A percentile compares a stretch with the other conserved stretches of the same genome.
Conservation (phyloP, 495 filamentous ascomycete genomes). For the Penicillium canescens region DNA sequence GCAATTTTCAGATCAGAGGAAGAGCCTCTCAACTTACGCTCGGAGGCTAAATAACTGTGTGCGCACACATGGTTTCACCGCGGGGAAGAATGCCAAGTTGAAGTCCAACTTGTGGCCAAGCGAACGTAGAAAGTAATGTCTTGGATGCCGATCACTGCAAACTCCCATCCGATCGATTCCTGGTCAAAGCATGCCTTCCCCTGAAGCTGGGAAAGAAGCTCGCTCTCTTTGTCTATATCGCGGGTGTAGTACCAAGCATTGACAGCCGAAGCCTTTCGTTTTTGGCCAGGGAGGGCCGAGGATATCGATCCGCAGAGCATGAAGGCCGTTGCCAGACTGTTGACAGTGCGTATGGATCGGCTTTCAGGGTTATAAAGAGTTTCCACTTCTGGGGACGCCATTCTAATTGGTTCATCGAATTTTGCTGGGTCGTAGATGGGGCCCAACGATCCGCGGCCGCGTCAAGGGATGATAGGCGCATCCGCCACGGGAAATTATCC, state of each 20-base stretch:
- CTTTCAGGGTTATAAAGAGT: slow-evolving; percentile 6
- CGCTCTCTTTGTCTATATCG: slow-evolving; percentile 8
- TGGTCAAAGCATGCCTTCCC: slow-evolving; percentile 15
- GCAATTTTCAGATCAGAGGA: not conserved
- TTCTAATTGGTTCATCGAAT: slow-evolving; percentile 10
- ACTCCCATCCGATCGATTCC: slow-evolving; percentile 18
- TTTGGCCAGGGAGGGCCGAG: slow-evolving; percentile 8
- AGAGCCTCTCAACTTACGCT: slow-evolving; percentile 8
- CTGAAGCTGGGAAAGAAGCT: slow-evolving; percentile 13
- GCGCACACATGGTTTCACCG: slow-evolving; percentile 18
- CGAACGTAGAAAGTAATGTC: slow-evolving; percentile 18
- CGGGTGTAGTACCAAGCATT: slow-evolving; percentile 21
- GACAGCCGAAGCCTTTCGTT: slow-evolving; percentile 18
- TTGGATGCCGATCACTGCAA: slow-evolving; percentile 13
- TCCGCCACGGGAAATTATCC: slow-evolving; percentile 13
- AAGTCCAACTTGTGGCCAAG: slow-evolving; percentile 13
- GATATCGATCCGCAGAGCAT: slow-evolving; percentile 5
- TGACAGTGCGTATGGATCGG: slow-evolving; percentile 1
- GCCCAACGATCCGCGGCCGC: slow-evolving; percentile 9
- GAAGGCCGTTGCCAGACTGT: not conserved
- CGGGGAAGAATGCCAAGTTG: slow-evolving; percentile 16
- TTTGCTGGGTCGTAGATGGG: slow-evolving; percentile 15
- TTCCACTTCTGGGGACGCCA: slow-evolving; percentile 4
- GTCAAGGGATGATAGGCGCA: slow-evolving; percentile 6
- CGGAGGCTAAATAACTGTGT: slow-evolving; percentile 17